These are phyloP conservation scores for Plectranthus barbatus DNA, from an alignment of 257 asterid species.

Conservation along the genomic window DNA sequence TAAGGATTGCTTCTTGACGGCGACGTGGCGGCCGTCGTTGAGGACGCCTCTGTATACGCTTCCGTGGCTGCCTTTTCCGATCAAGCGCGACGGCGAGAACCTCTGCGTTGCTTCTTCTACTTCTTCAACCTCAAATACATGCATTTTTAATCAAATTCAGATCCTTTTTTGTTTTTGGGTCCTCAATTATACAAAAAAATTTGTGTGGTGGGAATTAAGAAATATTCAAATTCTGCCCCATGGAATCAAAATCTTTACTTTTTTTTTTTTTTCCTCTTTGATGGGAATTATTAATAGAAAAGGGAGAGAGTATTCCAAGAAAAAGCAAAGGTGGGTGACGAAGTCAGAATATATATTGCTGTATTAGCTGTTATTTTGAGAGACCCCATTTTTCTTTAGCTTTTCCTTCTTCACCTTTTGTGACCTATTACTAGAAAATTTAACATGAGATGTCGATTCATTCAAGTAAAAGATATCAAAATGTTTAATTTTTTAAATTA, in stretches of 20 bases:
- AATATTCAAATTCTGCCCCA: background rate
- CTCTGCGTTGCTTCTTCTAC: slow-evolving; percentile 42
- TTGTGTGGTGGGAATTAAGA: background rate
- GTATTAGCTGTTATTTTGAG: slow-evolving; percentile 24
- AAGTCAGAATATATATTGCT: slow-evolving; percentile 27
- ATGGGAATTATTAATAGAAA: slow-evolving; percentile 2
- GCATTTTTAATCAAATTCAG: no score
- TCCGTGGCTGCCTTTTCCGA: slow-evolving; percentile 89
- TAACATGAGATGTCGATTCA: no score
- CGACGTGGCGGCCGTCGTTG: slow-evolving; percentile 34
- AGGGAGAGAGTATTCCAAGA: slow-evolving; percentile 11
- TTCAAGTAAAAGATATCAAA: no score
- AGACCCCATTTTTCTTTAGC: slow-evolving; percentile 16
- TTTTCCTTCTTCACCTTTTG: slow-evolving; percentile 1
- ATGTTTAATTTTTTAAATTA: no score
- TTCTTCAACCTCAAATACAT: slow-evolving; percentile 34
- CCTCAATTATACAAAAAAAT: no score
- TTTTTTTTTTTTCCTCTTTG: no score
- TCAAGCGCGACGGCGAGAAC: slow-evolving; percentile 42
- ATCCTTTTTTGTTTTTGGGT: no score
- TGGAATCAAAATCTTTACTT: slow-evolving; percentile 22
- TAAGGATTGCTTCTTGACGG: slow-evolving; percentile 56
- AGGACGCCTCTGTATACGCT: slow-evolving; percentile 42
- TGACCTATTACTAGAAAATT: background rate
- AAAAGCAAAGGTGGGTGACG: slow-evolving; percentile 24